Evolutionary conservation across 1,284 basidiomycete species (phyloP).

Genomic region (Dichomitus squalens): DNA sequence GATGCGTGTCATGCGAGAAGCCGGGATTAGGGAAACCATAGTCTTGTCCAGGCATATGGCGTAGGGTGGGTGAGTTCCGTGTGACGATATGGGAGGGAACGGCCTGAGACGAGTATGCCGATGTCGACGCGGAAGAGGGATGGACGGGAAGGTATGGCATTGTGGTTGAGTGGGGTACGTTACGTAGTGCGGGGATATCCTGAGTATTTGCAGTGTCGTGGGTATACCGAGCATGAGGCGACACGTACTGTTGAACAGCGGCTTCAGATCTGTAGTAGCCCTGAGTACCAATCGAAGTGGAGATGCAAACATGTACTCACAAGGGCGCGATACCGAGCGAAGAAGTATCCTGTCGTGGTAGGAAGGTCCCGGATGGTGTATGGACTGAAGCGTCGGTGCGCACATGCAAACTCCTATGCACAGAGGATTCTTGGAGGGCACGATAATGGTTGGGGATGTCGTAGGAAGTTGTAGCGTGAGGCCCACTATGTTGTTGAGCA

Average conservation of each 20-base stretch:
- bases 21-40: not conserved
- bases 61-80: not conserved
- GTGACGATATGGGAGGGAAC: not conserved
- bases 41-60: not conserved
- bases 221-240: not conserved
- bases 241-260: not conserved
- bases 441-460: not conserved
- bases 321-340: not conserved
- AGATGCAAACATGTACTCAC: not conserved
- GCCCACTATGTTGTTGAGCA: not conserved
- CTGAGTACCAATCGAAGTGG: not conserved
- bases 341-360: not conserved
- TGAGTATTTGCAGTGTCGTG: not conserved
- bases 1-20: not conserved
- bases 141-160: not conserved
- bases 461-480: not conserved
- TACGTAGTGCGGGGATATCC: not conserved
- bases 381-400: not conserved
- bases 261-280: not conserved
- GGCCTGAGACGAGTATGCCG: not conserved
- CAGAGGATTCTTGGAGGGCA: not conserved
- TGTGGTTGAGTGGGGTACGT: not conserved
- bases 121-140: not conserved
- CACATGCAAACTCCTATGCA: not conserved
- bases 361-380: not conserved